A percentile compares a stretch with the other conserved stretches of the same genome.
phyloP scores from a whole-genome alignment of 1,284 basidiomycete species.

The Schizophyllum amplum region DNA sequence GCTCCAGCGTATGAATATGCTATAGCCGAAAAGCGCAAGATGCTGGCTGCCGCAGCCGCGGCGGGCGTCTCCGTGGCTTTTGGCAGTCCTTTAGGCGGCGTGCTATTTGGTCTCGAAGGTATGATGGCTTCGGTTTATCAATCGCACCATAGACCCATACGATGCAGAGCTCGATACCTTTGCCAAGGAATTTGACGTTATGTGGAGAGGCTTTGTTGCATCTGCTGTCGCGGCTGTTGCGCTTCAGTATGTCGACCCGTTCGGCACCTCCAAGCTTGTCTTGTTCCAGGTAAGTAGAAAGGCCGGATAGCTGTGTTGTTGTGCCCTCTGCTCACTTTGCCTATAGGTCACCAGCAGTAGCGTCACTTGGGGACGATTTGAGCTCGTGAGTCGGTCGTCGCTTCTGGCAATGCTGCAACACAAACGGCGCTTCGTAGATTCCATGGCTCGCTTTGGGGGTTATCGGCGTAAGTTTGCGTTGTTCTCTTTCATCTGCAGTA shows the following conservation, averaged over 20 bases:
- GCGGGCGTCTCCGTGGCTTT: constrained; percentile 73
- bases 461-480: constrained; percentile 38
- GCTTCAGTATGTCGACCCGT: constrained; percentile 66
- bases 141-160: background rate
- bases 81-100: constrained; percentile 68
- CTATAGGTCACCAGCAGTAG: constrained; percentile 41
- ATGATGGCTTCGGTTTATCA: constrained; percentile 1
- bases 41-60: constrained; percentile 61
- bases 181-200: constrained; percentile 60
- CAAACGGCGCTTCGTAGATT: constrained; percentile 30
- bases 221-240: constrained; percentile 65
- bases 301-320: background rate
- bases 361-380: constrained; percentile 63
- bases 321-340: background rate
- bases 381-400: constrained; percentile 38
- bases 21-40: constrained; percentile 57
- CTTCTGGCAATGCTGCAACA: background rate
- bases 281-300: constrained; percentile 44
- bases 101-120: constrained; percentile 65
- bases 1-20: background rate
- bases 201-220: constrained; percentile 72
- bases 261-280: constrained; percentile 67
- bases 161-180: constrained; percentile 57
- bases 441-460: constrained; percentile 58
- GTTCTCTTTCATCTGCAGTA: background rate